These are phyloP conservation scores for Backusella parvicylindrica DNA, from an alignment of 192 early-diverging fungal genomes.

Conservation along the genomic window DNA sequence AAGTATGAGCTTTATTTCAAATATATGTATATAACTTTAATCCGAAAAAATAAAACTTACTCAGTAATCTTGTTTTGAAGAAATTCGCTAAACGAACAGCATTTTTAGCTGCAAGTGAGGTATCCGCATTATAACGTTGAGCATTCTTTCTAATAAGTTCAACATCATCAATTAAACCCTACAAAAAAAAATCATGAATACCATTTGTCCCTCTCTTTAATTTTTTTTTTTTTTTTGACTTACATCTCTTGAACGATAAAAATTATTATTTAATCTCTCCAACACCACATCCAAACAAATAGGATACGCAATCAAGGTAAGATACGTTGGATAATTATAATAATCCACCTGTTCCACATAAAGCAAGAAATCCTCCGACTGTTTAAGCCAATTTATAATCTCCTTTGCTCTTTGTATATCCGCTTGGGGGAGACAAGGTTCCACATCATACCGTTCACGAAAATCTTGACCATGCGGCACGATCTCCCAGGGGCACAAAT, in stretches of 20 bases:
- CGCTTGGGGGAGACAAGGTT: not conserved
- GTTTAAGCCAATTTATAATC: slow-evolving; percentile 40
- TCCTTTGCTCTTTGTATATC: slow-evolving; percentile 36
- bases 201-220: no score
- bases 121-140: slow-evolving; percentile 60
- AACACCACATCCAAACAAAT: slow-evolving; percentile 63
- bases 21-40: not conserved
- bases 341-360: slow-evolving; percentile 65
- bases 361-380: slow-evolving; percentile 42
- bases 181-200: no score
- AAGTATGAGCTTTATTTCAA: not conserved
- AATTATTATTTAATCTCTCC: slow-evolving; percentile 51
- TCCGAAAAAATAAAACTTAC: slow-evolving; percentile 24
- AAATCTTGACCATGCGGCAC: slow-evolving; percentile 17
- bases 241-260: slow-evolving; percentile 60
- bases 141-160: slow-evolving; percentile 64
- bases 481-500: slow-evolving; percentile 50
- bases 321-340: slow-evolving; percentile 59
- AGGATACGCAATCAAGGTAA: slow-evolving; percentile 63
- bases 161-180: slow-evolving; percentile 68
- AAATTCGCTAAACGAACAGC: slow-evolving; percentile 42
- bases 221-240: no score
- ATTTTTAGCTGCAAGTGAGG: slow-evolving; percentile 35
- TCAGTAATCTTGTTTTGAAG: slow-evolving; percentile 38
- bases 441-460: slow-evolving; percentile 11